phyloP scores from a whole-genome alignment of 2,329 filamentous ascomycete species.

The Diaporthe vexans region DNA sequence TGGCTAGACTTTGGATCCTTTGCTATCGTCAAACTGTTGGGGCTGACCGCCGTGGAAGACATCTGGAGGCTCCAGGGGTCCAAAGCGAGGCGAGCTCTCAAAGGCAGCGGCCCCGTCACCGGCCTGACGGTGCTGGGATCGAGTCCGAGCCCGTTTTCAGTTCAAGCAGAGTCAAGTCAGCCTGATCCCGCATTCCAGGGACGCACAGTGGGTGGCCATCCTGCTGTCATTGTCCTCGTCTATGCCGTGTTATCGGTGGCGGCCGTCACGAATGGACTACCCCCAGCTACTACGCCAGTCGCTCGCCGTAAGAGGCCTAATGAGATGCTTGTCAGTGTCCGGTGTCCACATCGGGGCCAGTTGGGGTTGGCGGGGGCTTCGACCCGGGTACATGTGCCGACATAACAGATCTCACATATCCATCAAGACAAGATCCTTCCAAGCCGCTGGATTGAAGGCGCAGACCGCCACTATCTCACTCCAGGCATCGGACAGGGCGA shows the following conservation, averaged over 20 bases:
- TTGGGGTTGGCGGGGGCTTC: background rate
- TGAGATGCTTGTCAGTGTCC: slow-evolving; percentile 6
- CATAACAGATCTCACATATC: slow-evolving; percentile 12
- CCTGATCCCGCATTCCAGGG: background rate
- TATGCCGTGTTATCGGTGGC: background rate
- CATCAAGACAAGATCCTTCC: background rate
- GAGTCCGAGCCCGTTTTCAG: too few species aligned
- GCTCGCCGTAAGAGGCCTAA: background rate
- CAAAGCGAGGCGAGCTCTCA: slow-evolving; percentile 8
- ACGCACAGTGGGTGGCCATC: background rate
- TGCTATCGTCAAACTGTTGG: background rate
- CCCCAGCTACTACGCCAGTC: background rate
- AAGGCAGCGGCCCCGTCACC: background rate
- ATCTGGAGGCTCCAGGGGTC: background rate
- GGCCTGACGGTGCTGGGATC: background rate
- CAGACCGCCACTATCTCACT: slow-evolving; percentile 24
- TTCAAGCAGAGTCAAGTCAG: background rate
- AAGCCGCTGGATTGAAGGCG: background rate
- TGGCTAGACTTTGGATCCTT: background rate
- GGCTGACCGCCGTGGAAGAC: background rate
- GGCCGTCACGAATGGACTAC: background rate
- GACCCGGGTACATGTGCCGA: slow-evolving; percentile 2
- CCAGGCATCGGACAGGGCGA: slow-evolving; percentile 13
- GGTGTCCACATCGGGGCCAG: background rate
- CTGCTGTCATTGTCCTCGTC: background rate